Evolutionary conservation across 306 rosid species (phyloP), one percentile per base, ranked within the genome.

Genomic region (Sicyos baderoa): DNA sequence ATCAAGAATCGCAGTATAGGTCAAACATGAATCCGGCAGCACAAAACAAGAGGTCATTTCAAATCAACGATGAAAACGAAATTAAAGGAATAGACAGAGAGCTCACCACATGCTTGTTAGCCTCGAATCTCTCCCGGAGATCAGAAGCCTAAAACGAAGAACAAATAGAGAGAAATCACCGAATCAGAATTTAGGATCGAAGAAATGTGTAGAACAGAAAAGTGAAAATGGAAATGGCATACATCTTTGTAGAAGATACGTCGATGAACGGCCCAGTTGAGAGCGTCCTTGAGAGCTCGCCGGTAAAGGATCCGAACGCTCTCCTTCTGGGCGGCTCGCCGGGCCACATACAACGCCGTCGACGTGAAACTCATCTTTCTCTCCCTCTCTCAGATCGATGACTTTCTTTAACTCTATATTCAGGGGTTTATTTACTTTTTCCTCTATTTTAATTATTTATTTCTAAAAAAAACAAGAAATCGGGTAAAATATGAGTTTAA

Each of bases 251-350:
- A 93, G 79, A 93, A 93, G 79, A 93, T 88, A 83, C 86, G 97
- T 81, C 99, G 97, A 84, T 93, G 99, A 7, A 93, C 99, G 37
- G 97, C 99, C 97, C 96, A 93, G 61, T 86, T 93, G 78, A 93
- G 99, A 68, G 96, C 84, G 69, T 89, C 96, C 78, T 85, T 88
- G 76, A 93, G 99, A 63, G 99, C 96, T 3, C 87, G 84, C 27
- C 97, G 82, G 83, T 93, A 93, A 32, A 93, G 87, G 85, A 90
- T 93, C 86, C 97, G 89, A 42, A 93, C 97, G 91, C 81, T 82
- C 81, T 93, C 97, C 79, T 67, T 88, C 90, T 93, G 99, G 62
- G 96, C 94, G 56, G 97, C 96, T 14, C 97, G 89, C 76, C 99
- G 94, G 71, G 86, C 94, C 27, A 81, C 6, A 82, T 85, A 88